Percentiles rank a stretch among this genome's conserved stretches.
These are phyloP conservation scores for Coemansia reversa DNA, from an alignment of 192 early-diverging fungal species.

Conservation along the genomic window DNA sequence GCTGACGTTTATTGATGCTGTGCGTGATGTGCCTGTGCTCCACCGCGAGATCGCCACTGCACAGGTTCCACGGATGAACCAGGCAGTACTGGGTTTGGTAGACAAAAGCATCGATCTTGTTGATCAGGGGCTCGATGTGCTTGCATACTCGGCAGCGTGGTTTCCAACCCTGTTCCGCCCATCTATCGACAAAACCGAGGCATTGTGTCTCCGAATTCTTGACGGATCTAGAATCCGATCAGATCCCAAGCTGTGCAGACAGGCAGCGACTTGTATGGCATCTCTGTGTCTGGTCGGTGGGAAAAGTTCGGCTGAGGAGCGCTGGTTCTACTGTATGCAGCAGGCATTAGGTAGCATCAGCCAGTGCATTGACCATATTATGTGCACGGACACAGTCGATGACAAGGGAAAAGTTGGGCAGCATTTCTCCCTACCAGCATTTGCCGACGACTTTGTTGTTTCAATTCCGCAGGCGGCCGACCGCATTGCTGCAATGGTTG, in stretches of 20 bases:
- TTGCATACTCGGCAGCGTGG: conserved; percentile 42
- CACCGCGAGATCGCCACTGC: conserved; percentile 42
- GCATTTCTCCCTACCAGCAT: conserved; percentile 19
- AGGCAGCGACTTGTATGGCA: conserved; percentile 28
- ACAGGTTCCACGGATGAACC: conserved; percentile 51
- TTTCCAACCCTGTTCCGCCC: conserved; percentile 51
- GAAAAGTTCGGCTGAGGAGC: conserved; percentile 40
- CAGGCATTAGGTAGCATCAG: conserved; percentile 40
- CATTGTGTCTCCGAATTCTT: conserved; percentile 36
- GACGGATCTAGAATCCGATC: conserved; percentile 11
- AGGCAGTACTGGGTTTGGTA: conserved; percentile 32
- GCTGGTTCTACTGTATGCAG: conserved; percentile 43
- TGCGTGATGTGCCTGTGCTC: conserved; percentile 43
- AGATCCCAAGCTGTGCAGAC: conserved; percentile 3
- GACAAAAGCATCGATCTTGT: conserved; percentile 43
- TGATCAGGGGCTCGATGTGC: conserved; percentile 20
- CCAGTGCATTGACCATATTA: conserved; percentile 42
- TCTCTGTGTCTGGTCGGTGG: conserved; percentile 36
- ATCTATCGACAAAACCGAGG: conserved; percentile 41
- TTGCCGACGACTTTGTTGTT: conserved; percentile 32
- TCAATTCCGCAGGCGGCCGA: conserved; percentile 50
- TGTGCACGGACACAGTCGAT: conserved; percentile 15
- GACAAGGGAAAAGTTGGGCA: background rate
- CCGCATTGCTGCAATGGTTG: conserved; percentile 38
- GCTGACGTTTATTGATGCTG: conserved; percentile 40